These are phyloP conservation scores for Psilocybe subaeruginosa DNA, from an alignment of 768 basidiomycete genomes.

Conservation along the genomic window DNA sequence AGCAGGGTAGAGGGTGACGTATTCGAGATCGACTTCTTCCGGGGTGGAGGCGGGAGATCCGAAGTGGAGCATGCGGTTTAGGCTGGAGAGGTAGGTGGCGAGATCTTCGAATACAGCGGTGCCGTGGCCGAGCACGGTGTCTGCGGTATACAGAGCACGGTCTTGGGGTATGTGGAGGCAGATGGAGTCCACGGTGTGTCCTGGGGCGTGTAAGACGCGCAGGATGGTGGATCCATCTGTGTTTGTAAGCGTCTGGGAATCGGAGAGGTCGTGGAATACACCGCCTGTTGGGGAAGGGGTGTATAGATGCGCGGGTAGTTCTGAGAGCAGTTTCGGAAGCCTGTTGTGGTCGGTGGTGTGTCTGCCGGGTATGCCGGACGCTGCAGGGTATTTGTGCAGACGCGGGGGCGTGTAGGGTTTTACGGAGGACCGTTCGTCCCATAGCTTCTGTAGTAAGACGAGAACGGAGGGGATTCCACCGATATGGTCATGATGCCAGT, in stretches of 20 bases:
- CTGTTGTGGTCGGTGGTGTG: constrained; percentile 30
- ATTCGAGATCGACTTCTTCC: constrained; percentile 23
- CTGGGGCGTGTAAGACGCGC: constrained; percentile 81
- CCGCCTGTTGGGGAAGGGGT: constrained; percentile 43
- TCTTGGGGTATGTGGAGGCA: constrained; percentile 72
- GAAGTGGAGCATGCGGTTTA: constrained; percentile 60
- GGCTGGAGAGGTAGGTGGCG: constrained; percentile 63
- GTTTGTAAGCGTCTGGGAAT: constrained; percentile 54
- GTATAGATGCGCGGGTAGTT: constrained; percentile 48
- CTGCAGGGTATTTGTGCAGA: constrained; percentile 72
- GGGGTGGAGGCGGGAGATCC: constrained; percentile 22
- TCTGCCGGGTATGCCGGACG: constrained; percentile 19
- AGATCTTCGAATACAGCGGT: constrained; percentile 91
- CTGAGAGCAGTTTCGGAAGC: constrained; percentile 42
- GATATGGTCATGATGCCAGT: constrained; percentile 89
- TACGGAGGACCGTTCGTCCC: constrained; percentile 51
- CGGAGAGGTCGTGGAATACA: constrained; percentile 52
- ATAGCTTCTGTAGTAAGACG: constrained; percentile 61
- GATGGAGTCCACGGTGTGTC: constrained; percentile 89
- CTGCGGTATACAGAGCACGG: constrained; percentile 82
- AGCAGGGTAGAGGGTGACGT: constrained; percentile 76
- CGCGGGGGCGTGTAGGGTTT: constrained; percentile 65
- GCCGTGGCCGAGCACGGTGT: constrained; percentile 90
- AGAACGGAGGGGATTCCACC: constrained; percentile 78
- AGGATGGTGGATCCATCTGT: constrained; percentile 37